Base-by-base conservation (phyloP, 768 basidiomycete genomes). In the Cystofilobasidium bisporidii region DNA sequence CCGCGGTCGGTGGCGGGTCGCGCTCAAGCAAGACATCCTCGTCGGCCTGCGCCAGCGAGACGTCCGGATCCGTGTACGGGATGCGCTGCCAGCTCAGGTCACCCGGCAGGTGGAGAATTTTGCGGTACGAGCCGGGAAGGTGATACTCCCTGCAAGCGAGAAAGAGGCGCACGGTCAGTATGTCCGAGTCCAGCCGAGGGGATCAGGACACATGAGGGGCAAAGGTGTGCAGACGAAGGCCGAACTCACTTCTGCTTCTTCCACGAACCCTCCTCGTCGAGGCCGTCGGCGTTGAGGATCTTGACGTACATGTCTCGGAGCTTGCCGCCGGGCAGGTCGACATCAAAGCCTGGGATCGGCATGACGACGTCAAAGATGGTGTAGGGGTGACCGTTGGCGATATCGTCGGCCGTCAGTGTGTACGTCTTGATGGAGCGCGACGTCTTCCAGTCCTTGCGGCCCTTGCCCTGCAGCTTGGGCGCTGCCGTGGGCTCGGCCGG, bases 301-400 rank as follows among this genome's bases (percentile, higher is more conserved):
- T 88, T 84, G 69, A 81, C 81, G 76, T 94, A 97, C 61, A 84
- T 82, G 72, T 93, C 87, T 30, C 92, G 91, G n/a, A 97, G 83
- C 24, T 80, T 72, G 17, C 92, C 92, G 4, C 86, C 88, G 0
- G 96, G 96, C 76, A 90, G 97, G 40, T 87, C 87, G 24, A 98
- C 90, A 73, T 94, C 90, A 71, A 85, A 91, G 4, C 96, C 96
- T 33, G 96, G 93, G 24, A 98, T 79, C n/a, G 96, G 93, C 86
- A 98, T 90, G 70, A 98, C 84, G 65, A 98, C 88, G 77, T 99
- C 94, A 73, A 91, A 90, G 70, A 98, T 90, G 20, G 86, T 84
- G 64, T 47, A 58, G 40, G 1, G 10, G 40, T 61, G 60, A 28
- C 60, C 60, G 65, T 87, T 84, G 73, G 84, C 80, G 56, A 91